Base-by-base conservation (phyloP, 2,329 filamentous ascomycete genomes). In the Dactylonectria macrodidyma region DNA sequence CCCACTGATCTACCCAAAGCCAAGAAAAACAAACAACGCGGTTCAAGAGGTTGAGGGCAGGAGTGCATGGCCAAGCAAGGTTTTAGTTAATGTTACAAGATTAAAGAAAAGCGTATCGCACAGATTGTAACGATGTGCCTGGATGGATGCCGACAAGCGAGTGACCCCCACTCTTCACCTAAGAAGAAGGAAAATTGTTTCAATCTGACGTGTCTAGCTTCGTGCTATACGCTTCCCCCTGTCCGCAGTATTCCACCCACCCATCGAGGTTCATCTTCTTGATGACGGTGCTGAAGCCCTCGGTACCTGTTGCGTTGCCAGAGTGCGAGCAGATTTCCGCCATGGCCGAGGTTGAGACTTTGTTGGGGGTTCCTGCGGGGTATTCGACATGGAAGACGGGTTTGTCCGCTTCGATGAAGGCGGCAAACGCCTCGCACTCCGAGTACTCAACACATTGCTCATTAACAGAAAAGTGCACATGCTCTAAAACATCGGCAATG, bases 311-410 rank as follows among this genome's bases (percentile, higher is more conserved):
- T 1, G 83, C 84, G 5, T 68, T 58, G 5, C 77, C 65, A 67
- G 82, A 75, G 60, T 80, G 67, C 30, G 67, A 67, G 1, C 71
- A 41, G 11, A 41, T 11, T 41, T 77, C 69, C 24, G 85, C 77
- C 1, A 68, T 19, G 79, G 65, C 36, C 2, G 36, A 41, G 36
- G 36, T 41, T 11, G 36, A 41, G 9, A 41, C 11, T 41, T 41
- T 11, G 36, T 41, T 14, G 0, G 77, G 77, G 14, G 84, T 85
- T 2, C 82, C 84, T 19, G 19, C 19, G 1, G 89, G 89, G 73
- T 93, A 93, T 80, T 93, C 91, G 71, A 93, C 91, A 75, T 92
- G 88, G 76, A 92, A 92, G 36, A 93, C 90, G 1, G 91, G 90
- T 78, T 92, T 92, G 26, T 83, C 83, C 1, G 85, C 85, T 5